Base-by-base conservation (phyloP, 1,284 basidiomycete species). In the Spongiforma sp. region DNA sequence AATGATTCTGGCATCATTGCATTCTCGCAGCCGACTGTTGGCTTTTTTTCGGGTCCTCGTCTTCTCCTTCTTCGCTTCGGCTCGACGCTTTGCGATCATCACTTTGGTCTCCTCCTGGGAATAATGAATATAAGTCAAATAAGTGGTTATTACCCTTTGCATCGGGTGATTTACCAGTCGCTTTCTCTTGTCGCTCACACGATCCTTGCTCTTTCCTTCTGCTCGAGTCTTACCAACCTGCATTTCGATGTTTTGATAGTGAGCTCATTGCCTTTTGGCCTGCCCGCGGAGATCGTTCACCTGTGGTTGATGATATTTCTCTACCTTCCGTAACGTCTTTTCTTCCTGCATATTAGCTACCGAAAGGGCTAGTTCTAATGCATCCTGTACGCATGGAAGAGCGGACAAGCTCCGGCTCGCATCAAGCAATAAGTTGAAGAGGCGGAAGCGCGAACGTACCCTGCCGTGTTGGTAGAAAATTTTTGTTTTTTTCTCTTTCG, bases 291-390 rank as follows among this genome's bases (percentile, higher is more conserved):
- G 24, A 8, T 48, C 26, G 21, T 55, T 68, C 65, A 80, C 82
- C 77, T 79, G 75, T 64, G 69, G 59, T 59, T 73, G 75, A 58
- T 75, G 77, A 60, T 73, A 75, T 67, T 73, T 81, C 68, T 76
- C 75, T 59, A 72, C 69, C 68, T 77, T 82, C 8, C 67, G 69
- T 61, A 71, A 68, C 14, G 74, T 56, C 61, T 77, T 83, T 65
- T 80, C 71, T 68, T 85, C 82, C 61, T 82, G 79, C 36, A 64
- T 69, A 48, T 72, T 69, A 30, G 73, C 78, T 69, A 84, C 80
- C 52, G 78, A 77, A 61, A 74, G 63, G n/a, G 83, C 83, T 9
- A 84, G 70, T 36, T 70, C 71, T 65, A 84, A 64, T 21, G 77
- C 77, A 67, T 84, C 83, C 83, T 83, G 67, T 61, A 59, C 57